Evolutionary conservation across 805 yeast species (phyloP).

Genomic region (Wickerhamiella musiphila): DNA sequence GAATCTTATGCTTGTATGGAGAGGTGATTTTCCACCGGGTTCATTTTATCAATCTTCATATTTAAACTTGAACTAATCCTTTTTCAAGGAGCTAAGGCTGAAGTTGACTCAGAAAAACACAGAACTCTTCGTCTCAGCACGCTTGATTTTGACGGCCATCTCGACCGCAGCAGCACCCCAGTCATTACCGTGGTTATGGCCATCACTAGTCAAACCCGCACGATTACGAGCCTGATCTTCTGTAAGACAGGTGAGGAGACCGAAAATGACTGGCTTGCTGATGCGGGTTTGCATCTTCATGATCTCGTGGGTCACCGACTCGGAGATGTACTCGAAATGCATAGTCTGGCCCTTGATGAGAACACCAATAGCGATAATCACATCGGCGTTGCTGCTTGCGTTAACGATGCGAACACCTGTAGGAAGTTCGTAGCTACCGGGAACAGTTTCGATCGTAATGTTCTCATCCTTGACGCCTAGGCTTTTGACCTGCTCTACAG

Average conservation of each 20-base stretch:
- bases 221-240: conserved; percentile 87
- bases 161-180: conserved; percentile 99
- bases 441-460: conserved; percentile 70
- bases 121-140: too few relatives aligned
- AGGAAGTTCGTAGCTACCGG: conserved; percentile 92
- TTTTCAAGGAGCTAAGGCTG: too few relatives aligned
- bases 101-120: too few relatives aligned
- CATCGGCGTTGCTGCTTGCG: conserved; percentile 34
- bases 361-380: conserved; percentile 84
- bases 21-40: too few relatives aligned
- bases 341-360: conserved; percentile 91
- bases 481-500: conserved; percentile 36
- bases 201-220: conserved; percentile 63
- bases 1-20: too few relatives aligned
- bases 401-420: conserved; percentile 40
- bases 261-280: conserved; percentile 73
- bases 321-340: conserved; percentile 97
- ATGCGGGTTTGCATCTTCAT: conserved; percentile 64
- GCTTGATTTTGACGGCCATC: conserved; percentile 36
- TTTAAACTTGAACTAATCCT: too few relatives aligned
- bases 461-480: conserved; percentile 62
- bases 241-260: conserved; percentile 81
- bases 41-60: too few relatives aligned
- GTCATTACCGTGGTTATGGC: conserved; percentile 92
- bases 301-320: conserved; percentile 65